A percentile compares a stretch with the other conserved stretches of the same genome.
These are phyloP conservation scores for Tetrahymena malaccensis DNA, from an alignment of 73 alveolate species.

Conservation along the genomic window DNA sequence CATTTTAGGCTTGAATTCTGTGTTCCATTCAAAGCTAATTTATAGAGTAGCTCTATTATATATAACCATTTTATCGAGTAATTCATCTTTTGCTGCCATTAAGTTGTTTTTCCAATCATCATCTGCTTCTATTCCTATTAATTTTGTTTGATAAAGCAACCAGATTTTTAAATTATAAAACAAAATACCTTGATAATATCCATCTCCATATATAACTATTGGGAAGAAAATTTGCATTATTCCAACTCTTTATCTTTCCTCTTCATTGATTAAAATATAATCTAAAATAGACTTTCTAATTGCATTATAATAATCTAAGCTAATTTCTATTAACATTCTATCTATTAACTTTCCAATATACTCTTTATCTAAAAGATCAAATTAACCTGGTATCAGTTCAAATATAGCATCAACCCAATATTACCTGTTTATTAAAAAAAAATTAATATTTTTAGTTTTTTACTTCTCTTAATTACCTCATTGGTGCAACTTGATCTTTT, in stretches of 20 bases:
- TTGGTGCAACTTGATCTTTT: slow-evolving; percentile 82
- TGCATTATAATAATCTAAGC: slow-evolving; percentile 68
- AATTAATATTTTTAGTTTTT: background rate
- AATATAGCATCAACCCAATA: slow-evolving; percentile 81
- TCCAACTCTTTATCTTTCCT: slow-evolving; percentile 72
- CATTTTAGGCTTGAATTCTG: slow-evolving; percentile 54
- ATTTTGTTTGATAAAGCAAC: background rate
- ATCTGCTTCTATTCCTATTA: slow-evolving; percentile 71
- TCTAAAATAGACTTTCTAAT: slow-evolving; percentile 73
- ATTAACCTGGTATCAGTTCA: slow-evolving; percentile 82
- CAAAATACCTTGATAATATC: background rate
- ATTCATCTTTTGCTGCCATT: slow-evolving; percentile 87
- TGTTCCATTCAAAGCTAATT: slow-evolving; percentile 71
- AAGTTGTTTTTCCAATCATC: slow-evolving; percentile 90
- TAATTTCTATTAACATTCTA: slow-evolving; percentile 79
- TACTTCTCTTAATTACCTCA: slow-evolving; percentile 27
- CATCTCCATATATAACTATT: slow-evolving; percentile 82
- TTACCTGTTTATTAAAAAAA: background rate
- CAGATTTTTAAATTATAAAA: too few relatives aligned
- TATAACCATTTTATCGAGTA: slow-evolving; percentile 77
- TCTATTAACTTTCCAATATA: slow-evolving; percentile 59
- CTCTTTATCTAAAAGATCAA: slow-evolving; percentile 65
- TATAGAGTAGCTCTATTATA: slow-evolving; percentile 75
- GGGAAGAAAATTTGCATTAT: slow-evolving; percentile 63
- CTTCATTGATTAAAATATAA: slow-evolving; percentile 73